Conservation (phyloP, 2,329 filamentous ascomycete species). For the Botrytis medusae region DNA sequence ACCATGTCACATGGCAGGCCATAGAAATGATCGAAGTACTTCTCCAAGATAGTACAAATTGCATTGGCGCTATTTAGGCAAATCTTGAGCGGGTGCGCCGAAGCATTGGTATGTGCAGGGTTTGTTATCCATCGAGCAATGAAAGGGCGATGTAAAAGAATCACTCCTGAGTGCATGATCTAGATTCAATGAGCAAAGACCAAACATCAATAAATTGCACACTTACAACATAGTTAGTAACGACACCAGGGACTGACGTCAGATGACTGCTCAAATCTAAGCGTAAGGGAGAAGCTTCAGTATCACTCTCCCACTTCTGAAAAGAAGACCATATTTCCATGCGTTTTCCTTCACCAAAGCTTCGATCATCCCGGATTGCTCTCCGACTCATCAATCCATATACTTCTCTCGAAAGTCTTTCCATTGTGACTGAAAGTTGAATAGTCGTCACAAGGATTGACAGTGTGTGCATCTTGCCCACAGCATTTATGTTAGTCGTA, state of each 20-base stretch:
- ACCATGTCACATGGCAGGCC: conserved; percentile 39
- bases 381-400: conserved; percentile 36
- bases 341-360: conserved; percentile 32
- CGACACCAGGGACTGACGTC: conserved; percentile 33
- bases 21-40: conserved; percentile 34
- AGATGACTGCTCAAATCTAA: conserved; percentile 34
- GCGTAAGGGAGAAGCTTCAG: conserved; percentile 34
- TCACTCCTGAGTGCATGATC: conserved; percentile 36
- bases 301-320: conserved; percentile 33
- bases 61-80: conserved; percentile 36
- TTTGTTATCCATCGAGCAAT: conserved; percentile 33
- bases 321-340: conserved; percentile 32
- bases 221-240: conserved; percentile 39
- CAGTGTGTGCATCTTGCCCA: conserved; percentile 36
- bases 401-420: conserved; percentile 33
- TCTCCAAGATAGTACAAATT: conserved; percentile 37
- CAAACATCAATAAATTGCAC: not conserved
- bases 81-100: conserved; percentile 29
- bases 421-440: conserved; percentile 31
- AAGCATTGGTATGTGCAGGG: conserved; percentile 22
- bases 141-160: conserved; percentile 38
- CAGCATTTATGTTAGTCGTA: conserved; percentile 19
- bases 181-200: conserved; percentile 17
- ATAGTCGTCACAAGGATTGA: conserved; percentile 37
- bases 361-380: conserved; percentile 33